Base-by-base conservation (phyloP, 805 yeast species). In the Yamadazyma kitorensis region DNA sequence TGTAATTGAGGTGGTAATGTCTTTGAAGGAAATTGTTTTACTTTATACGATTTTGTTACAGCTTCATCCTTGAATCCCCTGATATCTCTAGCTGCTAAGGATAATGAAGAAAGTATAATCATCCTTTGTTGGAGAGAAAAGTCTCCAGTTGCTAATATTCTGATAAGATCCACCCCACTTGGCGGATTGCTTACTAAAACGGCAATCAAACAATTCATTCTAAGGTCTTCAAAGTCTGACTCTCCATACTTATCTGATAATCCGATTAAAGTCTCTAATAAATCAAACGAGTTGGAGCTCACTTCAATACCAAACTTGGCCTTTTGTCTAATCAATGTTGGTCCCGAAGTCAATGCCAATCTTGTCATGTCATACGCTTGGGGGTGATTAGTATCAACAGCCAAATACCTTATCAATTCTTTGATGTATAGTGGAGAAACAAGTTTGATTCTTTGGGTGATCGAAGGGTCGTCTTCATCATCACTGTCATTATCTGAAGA, bases 51-150 rank as follows among this genome's bases (percentile, higher is more conserved):
- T 8, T 61, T 54, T 2, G 69, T 54, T n/a, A 68, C 68, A 0
- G 47, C 41, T 1, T 53, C 64, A 51, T 82, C 91, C 4, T 70
- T 67, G 19, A 67, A 54, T 0, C 88, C 91, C 27, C 82, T 64
- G 7, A 88, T 63, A 43, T 84, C 87, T 40, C 95, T 59, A 0
- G 88, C 86, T 3, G 85, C 75, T 16, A 88, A 59, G 0, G 89
- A 81, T 9, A 86, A 51, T 0, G 85, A 62, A 4, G 89, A 76
- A 13, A 93, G 55, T 6, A 89, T 65, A 18, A 75, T 60, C 59
- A 89, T 67, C 30, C 98, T 59, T 40, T 82, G 89, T 41, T 84
- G 93, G 13, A 93, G 54, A 0, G 95, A 86, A 41, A 82, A 77
- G 49, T 91, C 98, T 0, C 89, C 88, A 0, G 72, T 66, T 22